Evolutionary conservation across 208 protist genomes (phyloP).

Genomic region (Acanthamoeba castellanii): DNA sequence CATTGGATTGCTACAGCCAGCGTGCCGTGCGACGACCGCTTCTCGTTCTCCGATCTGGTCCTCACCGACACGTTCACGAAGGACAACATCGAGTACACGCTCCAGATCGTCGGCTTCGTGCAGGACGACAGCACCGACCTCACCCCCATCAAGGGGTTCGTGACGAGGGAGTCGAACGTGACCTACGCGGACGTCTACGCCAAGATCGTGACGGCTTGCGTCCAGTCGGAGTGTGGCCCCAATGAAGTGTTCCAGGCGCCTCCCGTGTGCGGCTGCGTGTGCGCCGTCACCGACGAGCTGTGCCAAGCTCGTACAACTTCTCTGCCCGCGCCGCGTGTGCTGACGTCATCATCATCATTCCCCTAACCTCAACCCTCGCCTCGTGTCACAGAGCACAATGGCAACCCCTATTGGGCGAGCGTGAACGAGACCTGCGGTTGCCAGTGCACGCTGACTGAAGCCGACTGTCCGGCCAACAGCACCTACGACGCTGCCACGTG

Average conservation of each 20-base stretch:
- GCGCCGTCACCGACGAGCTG: background rate
- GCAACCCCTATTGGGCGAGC: slow-evolving; percentile 4
- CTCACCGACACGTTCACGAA: slow-evolving; percentile 58
- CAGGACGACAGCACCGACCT: background rate
- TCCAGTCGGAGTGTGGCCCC: background rate
- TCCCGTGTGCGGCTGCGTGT: slow-evolving; percentile 62
- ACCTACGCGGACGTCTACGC: slow-evolving; percentile 56
- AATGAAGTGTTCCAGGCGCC: slow-evolving; percentile 58
- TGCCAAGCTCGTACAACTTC: background rate
- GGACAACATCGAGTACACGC: slow-evolving; percentile 68
- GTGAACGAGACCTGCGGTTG: slow-evolving; percentile 20
- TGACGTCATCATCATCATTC: background rate
- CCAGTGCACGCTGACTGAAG: background rate
- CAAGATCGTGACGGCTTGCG: slow-evolving; percentile 47
- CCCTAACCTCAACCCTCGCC: too few species aligned
- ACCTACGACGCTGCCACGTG: background rate
- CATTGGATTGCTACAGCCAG: background rate
- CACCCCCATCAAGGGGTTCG: slow-evolving; percentile 39
- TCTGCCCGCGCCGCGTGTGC: too few species aligned
- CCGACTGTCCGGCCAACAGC: slow-evolving; percentile 47
- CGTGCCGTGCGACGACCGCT: slow-evolving; percentile 55
- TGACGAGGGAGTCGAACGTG: slow-evolving; percentile 18
- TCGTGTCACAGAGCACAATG: background rate
- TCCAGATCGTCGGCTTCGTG: slow-evolving; percentile 42
- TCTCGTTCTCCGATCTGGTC: slow-evolving; percentile 54